These are phyloP conservation scores for Leccinum subspadiceum DNA, from an alignment of 1,284 basidiomycete species.

Conservation along the genomic window DNA sequence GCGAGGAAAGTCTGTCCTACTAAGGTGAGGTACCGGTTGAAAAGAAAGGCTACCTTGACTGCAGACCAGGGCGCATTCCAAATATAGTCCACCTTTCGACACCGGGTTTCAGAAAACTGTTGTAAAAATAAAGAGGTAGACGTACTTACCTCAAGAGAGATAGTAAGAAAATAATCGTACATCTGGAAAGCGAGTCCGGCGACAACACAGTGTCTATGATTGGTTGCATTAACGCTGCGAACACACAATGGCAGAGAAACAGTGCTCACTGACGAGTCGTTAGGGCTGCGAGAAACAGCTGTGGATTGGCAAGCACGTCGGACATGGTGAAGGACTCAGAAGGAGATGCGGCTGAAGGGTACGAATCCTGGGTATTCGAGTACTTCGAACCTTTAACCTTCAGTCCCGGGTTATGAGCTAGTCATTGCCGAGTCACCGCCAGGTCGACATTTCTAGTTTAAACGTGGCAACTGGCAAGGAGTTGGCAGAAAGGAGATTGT, in stretches of 20 bases:
- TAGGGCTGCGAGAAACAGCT: neutral
- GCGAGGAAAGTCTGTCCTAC: conserved; percentile 1
- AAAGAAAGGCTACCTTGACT: conserved; percentile 12
- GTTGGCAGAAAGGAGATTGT: neutral
- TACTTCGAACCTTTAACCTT: too few relatives aligned
- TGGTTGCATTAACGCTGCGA: neutral
- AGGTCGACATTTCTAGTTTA: too few relatives aligned
- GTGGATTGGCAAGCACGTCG: neutral
- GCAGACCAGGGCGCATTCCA: conserved; percentile 12
- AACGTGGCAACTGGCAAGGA: too few relatives aligned
- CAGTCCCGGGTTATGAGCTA: too few relatives aligned
- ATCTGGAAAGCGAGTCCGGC: conserved; percentile 10
- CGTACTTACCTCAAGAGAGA: neutral
- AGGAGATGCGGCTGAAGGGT: neutral
- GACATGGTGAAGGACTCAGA: neutral
- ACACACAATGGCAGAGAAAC: neutral
- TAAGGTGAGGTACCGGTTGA: conserved; percentile 18
- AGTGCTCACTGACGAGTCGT: neutral
- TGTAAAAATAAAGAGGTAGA: neutral
- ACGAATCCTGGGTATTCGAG: neutral
- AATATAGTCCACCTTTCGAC: conserved; percentile 11
- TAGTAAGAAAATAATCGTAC: conserved; percentile 16
- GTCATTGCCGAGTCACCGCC: too few relatives aligned
- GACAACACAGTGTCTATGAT: neutral
- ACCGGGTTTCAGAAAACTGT: neutral